Evolutionary conservation across 768 basidiomycete genomes (phyloP).

Genomic region (Suillus lakei): DNA sequence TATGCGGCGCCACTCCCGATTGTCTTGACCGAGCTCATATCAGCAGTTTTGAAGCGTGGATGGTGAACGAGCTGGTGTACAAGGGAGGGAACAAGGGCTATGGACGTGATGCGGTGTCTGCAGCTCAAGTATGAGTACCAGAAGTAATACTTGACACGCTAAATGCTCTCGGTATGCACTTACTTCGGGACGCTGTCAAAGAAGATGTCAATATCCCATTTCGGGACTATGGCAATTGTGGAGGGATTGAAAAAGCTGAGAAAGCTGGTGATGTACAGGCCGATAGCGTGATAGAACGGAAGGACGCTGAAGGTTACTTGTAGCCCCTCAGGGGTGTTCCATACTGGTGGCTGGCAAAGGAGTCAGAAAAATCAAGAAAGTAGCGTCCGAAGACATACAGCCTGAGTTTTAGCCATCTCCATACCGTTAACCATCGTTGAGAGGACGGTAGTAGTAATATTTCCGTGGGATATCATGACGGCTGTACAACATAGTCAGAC

Average conservation of each 20-base stretch:
- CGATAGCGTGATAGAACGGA: constrained; percentile 67
- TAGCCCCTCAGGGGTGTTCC: constrained; percentile 43
- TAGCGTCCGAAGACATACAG: constrained; percentile 52
- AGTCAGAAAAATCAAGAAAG: constrained; percentile 50
- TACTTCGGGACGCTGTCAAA: constrained; percentile 59
- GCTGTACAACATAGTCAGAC: constrained; percentile 37
- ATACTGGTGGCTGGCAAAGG: constrained; percentile 39
- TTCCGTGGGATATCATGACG: constrained; percentile 68
- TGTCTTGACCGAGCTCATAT: constrained; percentile 49
- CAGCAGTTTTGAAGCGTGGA: constrained; percentile 43
- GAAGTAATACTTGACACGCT: background rate
- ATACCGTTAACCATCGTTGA: constrained; percentile 38
- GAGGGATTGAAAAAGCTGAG: constrained; percentile 45
- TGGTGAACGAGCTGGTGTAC: constrained; percentile 61
- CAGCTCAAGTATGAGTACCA: background rate
- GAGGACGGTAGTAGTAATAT: constrained; percentile 45
- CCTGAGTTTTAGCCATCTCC: constrained; percentile 34
- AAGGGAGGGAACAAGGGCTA: constrained; percentile 58
- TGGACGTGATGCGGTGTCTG: constrained; percentile 50
- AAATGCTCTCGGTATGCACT: constrained; percentile 14
- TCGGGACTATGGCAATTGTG: constrained; percentile 53
- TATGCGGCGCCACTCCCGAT: constrained; percentile 60
- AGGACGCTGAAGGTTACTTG: constrained; percentile 55
- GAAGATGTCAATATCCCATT: constrained; percentile 56
- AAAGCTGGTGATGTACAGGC: constrained; percentile 52